These are phyloP conservation scores for Cornus suecica DNA, from an alignment of 148 eudicot species.

Conservation along the genomic window DNA sequence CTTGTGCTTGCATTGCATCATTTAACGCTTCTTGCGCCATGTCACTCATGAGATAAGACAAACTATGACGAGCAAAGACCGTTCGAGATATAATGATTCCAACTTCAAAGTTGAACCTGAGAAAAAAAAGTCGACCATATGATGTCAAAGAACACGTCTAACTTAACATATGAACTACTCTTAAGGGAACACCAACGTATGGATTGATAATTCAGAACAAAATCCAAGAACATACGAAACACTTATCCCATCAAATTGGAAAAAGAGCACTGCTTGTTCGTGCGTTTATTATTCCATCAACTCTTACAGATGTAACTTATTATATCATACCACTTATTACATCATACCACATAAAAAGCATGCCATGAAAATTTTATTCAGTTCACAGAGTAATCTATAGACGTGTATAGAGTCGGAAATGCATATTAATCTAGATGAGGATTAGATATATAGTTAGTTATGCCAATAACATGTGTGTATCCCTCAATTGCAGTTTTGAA, in stretches of 20 bases:
- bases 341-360: too few relatives aligned
- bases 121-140: neutral
- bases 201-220: neutral
- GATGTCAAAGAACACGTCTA: neutral
- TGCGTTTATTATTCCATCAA: too few relatives aligned
- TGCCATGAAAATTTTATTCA: too few relatives aligned
- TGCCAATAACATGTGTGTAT: slow-evolving; percentile 43
- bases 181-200: neutral
- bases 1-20: slow-evolving; percentile 73
- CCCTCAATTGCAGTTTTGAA: slow-evolving; percentile 45
- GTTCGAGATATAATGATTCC: slow-evolving; percentile 64
- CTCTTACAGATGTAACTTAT: too few relatives aligned
- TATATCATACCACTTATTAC: too few relatives aligned
- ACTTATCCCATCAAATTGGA: too few relatives aligned
- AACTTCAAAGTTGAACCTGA: slow-evolving; percentile 21
- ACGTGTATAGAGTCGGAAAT: too few relatives aligned
- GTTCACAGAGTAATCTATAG: too few relatives aligned
- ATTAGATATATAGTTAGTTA: too few relatives aligned
- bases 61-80: slow-evolving; percentile 60
- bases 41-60: slow-evolving; percentile 57
- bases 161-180: neutral
- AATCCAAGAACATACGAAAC: neutral
- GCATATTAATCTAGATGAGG: too few relatives aligned
- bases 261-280: too few relatives aligned
- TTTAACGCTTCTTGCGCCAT: slow-evolving; percentile 60